Evolutionary conservation across 345 rosid species (phyloP).

Genomic region (Euphorbia tirucalli): DNA sequence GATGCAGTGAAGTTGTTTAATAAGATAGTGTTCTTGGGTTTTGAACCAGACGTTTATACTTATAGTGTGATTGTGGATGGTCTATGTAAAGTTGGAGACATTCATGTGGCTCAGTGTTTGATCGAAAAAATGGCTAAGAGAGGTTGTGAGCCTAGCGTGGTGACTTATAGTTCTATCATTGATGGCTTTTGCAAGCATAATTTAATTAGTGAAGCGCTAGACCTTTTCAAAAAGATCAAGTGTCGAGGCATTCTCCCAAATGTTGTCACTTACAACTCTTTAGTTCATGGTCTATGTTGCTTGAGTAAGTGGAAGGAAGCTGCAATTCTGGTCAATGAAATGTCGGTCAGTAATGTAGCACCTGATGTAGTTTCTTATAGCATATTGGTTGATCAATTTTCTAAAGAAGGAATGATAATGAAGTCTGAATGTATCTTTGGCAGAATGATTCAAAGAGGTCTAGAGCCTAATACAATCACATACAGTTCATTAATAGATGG

Average conservation of each 20-base stretch:
- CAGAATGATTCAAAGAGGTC: no score
- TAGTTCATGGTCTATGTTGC: neutral
- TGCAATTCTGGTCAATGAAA: neutral
- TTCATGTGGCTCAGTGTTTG: neutral
- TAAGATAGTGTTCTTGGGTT: neutral
- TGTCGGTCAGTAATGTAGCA: neutral
- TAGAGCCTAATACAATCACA: no score
- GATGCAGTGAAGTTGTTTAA: neutral
- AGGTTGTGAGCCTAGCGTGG: neutral
- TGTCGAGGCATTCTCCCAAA: neutral
- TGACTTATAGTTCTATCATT: neutral
- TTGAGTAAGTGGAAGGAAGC: conserved; percentile 8
- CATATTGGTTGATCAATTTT: no score
- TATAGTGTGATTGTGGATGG: neutral
- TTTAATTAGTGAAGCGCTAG: neutral
- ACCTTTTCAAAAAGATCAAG: neutral
- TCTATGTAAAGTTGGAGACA: neutral
- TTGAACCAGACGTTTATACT: neutral
- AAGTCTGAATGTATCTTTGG: no score
- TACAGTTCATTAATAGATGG: no score
- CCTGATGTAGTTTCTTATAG: neutral
- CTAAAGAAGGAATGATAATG: no score
- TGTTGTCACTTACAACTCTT: neutral
- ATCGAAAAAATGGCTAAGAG: neutral
- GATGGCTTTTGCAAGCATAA: neutral